phyloP scores from a whole-genome alignment of 108 stramenopile species.

The Cyclotella baltica region DNA sequence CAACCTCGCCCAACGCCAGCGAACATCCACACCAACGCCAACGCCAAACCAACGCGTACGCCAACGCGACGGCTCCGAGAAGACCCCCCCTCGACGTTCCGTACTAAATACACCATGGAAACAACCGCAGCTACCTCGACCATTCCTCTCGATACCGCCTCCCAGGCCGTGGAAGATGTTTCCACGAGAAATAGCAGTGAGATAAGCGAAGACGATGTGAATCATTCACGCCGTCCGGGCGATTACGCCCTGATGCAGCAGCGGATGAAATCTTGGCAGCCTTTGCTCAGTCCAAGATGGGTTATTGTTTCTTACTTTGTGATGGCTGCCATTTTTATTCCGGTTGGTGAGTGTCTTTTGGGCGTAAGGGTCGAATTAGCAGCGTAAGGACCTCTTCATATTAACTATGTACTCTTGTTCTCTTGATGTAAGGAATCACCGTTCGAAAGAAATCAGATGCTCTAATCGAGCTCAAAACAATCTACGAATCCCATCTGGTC shows the following conservation, averaged over 20 bases:
- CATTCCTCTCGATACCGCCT: neutral
- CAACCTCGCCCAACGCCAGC: too few relatives aligned
- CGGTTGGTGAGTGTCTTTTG: slow-evolving; percentile 66
- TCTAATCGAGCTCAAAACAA: slow-evolving; percentile 63
- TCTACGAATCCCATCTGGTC: slow-evolving; percentile 61
- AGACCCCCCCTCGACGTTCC: too few relatives aligned
- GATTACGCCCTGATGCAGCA: slow-evolving; percentile 86
- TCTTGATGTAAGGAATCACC: slow-evolving; percentile 55
- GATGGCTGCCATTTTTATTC: slow-evolving; percentile 87
- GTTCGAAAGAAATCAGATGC: slow-evolving; percentile 62
- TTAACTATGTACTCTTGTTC: neutral
- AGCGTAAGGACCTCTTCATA: neutral
- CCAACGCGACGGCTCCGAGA: too few relatives aligned
- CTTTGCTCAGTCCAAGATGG: slow-evolving; percentile 90
- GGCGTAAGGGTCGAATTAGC: neutral
- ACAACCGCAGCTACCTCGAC: neutral
- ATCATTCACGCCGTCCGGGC: slow-evolving; percentile 53
- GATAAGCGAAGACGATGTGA: neutral
- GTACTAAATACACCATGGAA: too few relatives aligned
- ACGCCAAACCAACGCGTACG: too few relatives aligned
- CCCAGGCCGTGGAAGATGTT: neutral
- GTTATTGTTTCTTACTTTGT: slow-evolving; percentile 81
- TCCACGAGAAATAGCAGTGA: neutral
- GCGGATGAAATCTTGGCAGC: slow-evolving; percentile 93
- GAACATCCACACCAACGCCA: too few relatives aligned